Base-by-base conservation (phyloP, 345 rosid genomes). In the Geranium rotundifolium region DNA sequence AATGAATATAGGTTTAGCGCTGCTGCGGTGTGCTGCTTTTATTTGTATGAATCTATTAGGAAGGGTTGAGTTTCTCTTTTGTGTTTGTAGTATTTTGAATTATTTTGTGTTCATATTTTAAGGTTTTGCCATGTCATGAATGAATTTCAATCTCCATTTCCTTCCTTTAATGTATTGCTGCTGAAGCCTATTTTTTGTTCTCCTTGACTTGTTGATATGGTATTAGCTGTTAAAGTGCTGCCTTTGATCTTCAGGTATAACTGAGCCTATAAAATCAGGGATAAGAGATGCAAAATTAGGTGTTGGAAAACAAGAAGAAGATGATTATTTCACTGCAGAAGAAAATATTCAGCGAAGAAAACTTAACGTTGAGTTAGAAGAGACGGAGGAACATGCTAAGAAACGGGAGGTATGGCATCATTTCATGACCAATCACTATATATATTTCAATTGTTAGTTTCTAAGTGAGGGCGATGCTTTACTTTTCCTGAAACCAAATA, bases 281-380 rank as follows among this genome's bases (percentile, higher is more conserved):
- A 92, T 92, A 19, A 83, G 97, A 70, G 97, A 90, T 58, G 86
- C 96, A 14, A 93, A 86, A 73, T 79, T 93, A 30, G 97, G 99
- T 58, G 69, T 93, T 73, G 99, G 99, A 27, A 93, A 93, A 62
- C 99, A 93, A 79, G 99, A 93, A 80, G 96, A 93, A 73, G 97
- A 93, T 56, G 99, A 93, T 75, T 93, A 72, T 75, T 90, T 86
- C 69, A 93, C 99, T 17, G 84, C 97, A 0, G 99, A 85, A 77
- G 97, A 93, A 74, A 93, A 90, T 72, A 93, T 90, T 65, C 97
- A 88, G 76, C 80, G 99, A 66, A 86, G 66, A 66, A 93, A 83
- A 75, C 96, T 93, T 59, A 95, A 90, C 68, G 78, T 90, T 30
- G 95, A 93, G 82, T 72, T 90, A 29, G 90, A 93, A 76, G 99